These are phyloP conservation scores for Lasiodiplodia citricola DNA, from an alignment of 2,329 filamentous ascomycete species.

Conservation along the genomic window DNA sequence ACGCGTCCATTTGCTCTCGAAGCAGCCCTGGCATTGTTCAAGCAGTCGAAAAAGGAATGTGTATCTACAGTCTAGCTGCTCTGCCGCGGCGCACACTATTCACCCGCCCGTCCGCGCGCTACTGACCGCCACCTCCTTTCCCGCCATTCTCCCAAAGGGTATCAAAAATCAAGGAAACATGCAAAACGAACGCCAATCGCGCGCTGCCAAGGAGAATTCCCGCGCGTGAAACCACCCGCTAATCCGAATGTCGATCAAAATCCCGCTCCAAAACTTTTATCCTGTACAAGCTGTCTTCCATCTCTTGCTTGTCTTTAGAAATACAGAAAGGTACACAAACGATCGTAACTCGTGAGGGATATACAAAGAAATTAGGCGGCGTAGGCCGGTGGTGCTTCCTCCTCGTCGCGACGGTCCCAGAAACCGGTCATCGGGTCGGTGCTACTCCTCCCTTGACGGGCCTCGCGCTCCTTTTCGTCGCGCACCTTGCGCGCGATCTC, in stretches of 20 bases:
- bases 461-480: constrained; percentile 70
- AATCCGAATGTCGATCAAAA: constrained; percentile 17
- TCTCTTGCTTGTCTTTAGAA: constrained; percentile 4
- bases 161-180: constrained; percentile 23
- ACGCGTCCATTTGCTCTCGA: neutral
- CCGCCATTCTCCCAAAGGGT: constrained; percentile 18
- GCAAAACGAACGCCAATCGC: constrained; percentile 25
- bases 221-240: constrained; percentile 17
- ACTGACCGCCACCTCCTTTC: constrained; percentile 21
- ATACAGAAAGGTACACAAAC: constrained; percentile 18
- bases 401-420: constrained; percentile 35
- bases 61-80: constrained; percentile 18
- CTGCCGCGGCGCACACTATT: neutral
- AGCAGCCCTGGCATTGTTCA: neutral
- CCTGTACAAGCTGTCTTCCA: neutral
- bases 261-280: constrained; percentile 15
- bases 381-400: constrained; percentile 42
- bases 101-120: constrained; percentile 2
- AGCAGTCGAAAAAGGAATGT: neutral
- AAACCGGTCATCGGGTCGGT: constrained; percentile 27
- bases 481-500: constrained; percentile 89
- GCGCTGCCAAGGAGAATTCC: constrained; percentile 2
- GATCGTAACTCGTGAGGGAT: constrained; percentile 18
- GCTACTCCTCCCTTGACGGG: constrained; percentile 11
- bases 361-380: constrained; percentile 33